phyloP scores from a whole-genome alignment of 225 moss, liverwort and hornwort species.

The Polytrichum formosum region DNA sequence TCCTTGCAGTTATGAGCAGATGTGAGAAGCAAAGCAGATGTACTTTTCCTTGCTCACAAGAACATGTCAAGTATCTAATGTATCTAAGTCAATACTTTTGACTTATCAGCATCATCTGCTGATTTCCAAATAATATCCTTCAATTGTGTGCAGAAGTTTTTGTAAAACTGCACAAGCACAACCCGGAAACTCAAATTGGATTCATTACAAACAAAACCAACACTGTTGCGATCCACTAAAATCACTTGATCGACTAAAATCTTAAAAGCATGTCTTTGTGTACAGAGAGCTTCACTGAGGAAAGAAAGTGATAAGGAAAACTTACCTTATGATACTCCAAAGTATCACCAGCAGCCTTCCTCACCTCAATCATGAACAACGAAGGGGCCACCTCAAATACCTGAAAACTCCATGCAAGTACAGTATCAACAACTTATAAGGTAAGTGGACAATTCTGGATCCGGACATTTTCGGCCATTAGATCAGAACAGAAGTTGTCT shows the following conservation, averaged over 20 bases:
- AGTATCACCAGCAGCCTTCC: slow-evolving; percentile 94
- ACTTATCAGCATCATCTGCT: slow-evolving; percentile 45
- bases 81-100: slow-evolving; percentile 15
- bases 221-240: background rate
- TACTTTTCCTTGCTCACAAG: no score
- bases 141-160: slow-evolving; percentile 70
- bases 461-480: no score
- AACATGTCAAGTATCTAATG: no score
- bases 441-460: no score
- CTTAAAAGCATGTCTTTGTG: slow-evolving; percentile 2
- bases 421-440: background rate
- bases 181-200: background rate
- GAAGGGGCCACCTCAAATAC: slow-evolving; percentile 96
- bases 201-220: background rate
- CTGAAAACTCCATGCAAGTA: slow-evolving; percentile 26
- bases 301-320: background rate
- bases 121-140: slow-evolving; percentile 90
- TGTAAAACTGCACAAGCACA: slow-evolving; percentile 78
- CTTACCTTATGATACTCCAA: slow-evolving; percentile 94
- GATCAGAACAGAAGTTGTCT: no score
- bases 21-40: no score
- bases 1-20: no score
- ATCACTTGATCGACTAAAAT: background rate
- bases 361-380: slow-evolving; percentile 95
- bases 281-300: background rate